A percentile compares a stretch with the other conserved stretches of the same genome.
Evolutionary conservation across 768 basidiomycete species (phyloP).

Genomic region (Pulveroboletus frians): DNA sequence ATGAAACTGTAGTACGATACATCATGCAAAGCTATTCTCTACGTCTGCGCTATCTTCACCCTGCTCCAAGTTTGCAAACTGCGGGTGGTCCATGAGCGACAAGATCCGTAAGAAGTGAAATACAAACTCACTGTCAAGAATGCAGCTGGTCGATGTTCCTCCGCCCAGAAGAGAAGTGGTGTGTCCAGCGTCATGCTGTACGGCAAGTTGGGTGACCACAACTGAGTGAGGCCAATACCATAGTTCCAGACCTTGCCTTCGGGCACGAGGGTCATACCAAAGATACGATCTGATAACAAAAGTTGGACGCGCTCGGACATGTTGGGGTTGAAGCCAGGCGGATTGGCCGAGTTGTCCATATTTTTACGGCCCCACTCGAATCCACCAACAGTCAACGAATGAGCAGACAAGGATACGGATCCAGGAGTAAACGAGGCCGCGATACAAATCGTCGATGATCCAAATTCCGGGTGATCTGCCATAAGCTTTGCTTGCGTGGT

Average conservation of each 20-base stretch:
- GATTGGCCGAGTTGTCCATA: conserved; percentile 76
- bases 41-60: conserved; percentile 94
- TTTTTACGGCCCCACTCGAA: conserved; percentile 99
- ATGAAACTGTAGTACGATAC: conserved; percentile 10
- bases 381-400: conserved; percentile 83
- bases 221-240: conserved; percentile 86
- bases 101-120: neutral
- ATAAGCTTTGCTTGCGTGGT: conserved; percentile 94
- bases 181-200: conserved; percentile 87
- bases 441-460: conserved; percentile 88
- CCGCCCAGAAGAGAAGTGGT: conserved; percentile 94
- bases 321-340: conserved; percentile 93
- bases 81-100: conserved; percentile 1
- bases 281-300: conserved; percentile 88
- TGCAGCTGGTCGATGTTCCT: conserved; percentile 89
- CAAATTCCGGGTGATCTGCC: conserved; percentile 95
- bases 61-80: conserved; percentile 88
- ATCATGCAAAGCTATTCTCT: conserved; percentile 88
- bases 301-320: conserved; percentile 97
- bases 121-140: conserved; percentile 74
- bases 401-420: conserved; percentile 91
- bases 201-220: conserved; percentile 78
- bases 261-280: conserved; percentile 93
- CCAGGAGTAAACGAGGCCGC: conserved; percentile 97
- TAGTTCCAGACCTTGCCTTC: conserved; percentile 98